phyloP scores from a whole-genome alignment of 1,284 basidiomycete genomes.

The Ustilago loliicola region DNA sequence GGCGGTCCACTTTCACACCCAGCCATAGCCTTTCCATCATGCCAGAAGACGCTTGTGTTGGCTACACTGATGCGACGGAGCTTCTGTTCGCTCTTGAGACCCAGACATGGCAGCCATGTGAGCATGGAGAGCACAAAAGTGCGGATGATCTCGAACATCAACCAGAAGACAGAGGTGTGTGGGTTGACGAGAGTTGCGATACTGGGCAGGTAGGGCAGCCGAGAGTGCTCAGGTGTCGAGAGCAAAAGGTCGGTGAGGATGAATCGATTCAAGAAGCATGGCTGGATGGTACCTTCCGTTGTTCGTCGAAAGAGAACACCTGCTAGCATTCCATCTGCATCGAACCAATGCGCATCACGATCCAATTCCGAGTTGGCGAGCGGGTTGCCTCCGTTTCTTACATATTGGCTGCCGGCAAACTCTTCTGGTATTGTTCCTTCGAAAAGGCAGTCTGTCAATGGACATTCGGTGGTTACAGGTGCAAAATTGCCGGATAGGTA shows the following conservation, averaged over 20 bases:
- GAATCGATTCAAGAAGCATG: conserved; percentile 70
- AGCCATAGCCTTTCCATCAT: conserved; percentile 72
- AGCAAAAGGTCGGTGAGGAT: conserved; percentile 71
- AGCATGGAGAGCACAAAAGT: conserved; percentile 65
- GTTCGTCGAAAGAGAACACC: conserved; percentile 72
- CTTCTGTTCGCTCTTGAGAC: conserved; percentile 31
- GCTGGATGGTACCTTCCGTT: conserved; percentile 45
- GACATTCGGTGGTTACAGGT: conserved; percentile 66
- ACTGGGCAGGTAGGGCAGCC: conserved; percentile 72
- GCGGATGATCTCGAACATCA: conserved; percentile 71
- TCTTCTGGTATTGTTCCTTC: conserved; percentile 66
- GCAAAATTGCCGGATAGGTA: conserved; percentile 70
- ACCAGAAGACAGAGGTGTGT: conserved; percentile 68
- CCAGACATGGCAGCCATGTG: conserved; percentile 65
- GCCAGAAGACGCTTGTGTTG: conserved; percentile 73
- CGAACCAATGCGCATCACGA: conserved; percentile 69
- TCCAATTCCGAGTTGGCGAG: conserved; percentile 54
- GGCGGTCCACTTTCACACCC: conserved; percentile 74
- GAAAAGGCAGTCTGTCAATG: conserved; percentile 64
- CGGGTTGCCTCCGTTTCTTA: conserved; percentile 74
- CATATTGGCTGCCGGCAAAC: conserved; percentile 71
- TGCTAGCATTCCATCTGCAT: conserved; percentile 72
- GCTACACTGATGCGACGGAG: conserved; percentile 70
- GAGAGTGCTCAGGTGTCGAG: conserved; percentile 55
- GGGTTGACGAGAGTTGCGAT: conserved; percentile 74